Conservation (phyloP, 345 rosid genomes). For the Salix koriyanagi region DNA sequence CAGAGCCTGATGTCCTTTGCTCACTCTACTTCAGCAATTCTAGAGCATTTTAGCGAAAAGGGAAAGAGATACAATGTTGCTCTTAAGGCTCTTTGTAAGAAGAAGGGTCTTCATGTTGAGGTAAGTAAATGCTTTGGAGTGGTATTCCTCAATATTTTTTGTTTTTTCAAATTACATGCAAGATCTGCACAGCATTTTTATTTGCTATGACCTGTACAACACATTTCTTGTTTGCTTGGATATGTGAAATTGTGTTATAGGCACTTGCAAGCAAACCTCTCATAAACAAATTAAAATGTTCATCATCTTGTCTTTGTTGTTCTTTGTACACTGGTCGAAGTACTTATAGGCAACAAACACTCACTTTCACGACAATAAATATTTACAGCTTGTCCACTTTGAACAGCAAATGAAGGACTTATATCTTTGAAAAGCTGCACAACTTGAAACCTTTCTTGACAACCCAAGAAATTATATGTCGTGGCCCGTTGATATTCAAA, state of each 20-base stretch:
- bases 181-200: background rate
- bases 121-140: conserved; percentile 28
- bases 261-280: background rate
- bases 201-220: background rate
- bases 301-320: background rate
- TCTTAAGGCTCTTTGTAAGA: conserved; percentile 85
- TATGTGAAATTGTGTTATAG: background rate
- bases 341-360: background rate
- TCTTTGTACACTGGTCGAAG: background rate
- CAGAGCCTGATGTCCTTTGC: conserved; percentile 80
- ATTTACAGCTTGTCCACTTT: background rate
- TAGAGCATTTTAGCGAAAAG: conserved; percentile 58
- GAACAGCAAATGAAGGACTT: background rate
- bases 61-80: conserved; percentile 59
- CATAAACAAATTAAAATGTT: background rate
- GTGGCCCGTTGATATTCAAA: background rate
- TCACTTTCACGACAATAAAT: background rate
- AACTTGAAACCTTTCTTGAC: background rate
- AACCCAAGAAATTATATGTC: background rate
- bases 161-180: background rate
- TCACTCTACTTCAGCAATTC: conserved; percentile 60
- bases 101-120: conserved; percentile 78
- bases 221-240: background rate
- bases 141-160: background rate
- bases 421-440: background rate